A percentile compares a stretch with the other conserved stretches of the same genome.
phyloP scores from a whole-genome alignment of 805 yeast genomes.

The Soucietia sequanensis region DNA sequence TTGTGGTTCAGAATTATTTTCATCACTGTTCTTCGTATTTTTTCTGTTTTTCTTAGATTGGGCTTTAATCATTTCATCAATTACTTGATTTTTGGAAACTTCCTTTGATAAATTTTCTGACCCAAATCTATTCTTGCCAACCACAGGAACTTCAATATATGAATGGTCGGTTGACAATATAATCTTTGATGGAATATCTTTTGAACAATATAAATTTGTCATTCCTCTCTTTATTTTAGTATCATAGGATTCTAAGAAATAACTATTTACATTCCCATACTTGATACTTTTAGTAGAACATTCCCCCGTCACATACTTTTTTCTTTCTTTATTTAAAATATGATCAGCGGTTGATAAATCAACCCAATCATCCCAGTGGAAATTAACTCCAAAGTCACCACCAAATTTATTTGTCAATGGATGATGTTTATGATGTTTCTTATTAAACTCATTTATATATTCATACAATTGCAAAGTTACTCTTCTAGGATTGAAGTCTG shows the following conservation, averaged over 20 bases:
- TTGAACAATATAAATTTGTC: slow-evolving; percentile 31
- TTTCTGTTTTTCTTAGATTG: slow-evolving; percentile 2
- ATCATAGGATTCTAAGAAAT: slow-evolving; percentile 30
- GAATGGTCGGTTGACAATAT: slow-evolving; percentile 22
- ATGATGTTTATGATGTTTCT: slow-evolving; percentile 1
- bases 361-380: slow-evolving; percentile 44
- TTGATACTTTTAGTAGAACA: slow-evolving; percentile 18
- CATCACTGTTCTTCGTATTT: slow-evolving; percentile 4
- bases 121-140: slow-evolving; percentile 17
- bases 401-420: slow-evolving; percentile 2
- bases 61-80: neutral
- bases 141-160: slow-evolving; percentile 27
- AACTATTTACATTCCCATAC: slow-evolving; percentile 28
- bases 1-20: too few species aligned
- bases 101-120: slow-evolving; percentile 1
- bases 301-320: slow-evolving; percentile 14
- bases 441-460: neutral
- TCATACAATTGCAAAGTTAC: neutral
- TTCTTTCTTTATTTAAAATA: slow-evolving; percentile 15
- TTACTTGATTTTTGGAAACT: neutral
- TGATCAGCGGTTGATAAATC: slow-evolving; percentile 24
- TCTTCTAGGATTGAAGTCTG: neutral
- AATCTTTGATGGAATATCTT: slow-evolving; percentile 25
- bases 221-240: slow-evolving; percentile 31
- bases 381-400: slow-evolving; percentile 20